phyloP scores from a whole-genome alignment of 2,329 filamentous ascomycete genomes.

The Colletotrichum tamarilloi region DNA sequence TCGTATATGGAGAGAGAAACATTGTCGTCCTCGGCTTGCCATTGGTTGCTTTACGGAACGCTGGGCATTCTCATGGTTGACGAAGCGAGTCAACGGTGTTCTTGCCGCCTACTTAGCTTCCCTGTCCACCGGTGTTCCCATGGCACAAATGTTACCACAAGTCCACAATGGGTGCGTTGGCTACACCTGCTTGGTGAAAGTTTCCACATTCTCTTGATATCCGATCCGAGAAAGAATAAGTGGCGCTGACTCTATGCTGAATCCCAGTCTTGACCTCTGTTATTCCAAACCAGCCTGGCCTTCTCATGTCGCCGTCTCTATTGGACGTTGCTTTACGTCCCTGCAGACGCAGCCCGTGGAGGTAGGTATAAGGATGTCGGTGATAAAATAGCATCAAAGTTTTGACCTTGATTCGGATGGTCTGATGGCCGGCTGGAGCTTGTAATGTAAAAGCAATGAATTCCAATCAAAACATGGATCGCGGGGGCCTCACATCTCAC shows the following conservation, averaged over 20 bases:
- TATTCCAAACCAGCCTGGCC: background rate
- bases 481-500: slow-evolving; percentile 35
- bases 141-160: background rate
- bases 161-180: background rate
- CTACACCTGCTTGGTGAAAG: background rate
- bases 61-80: background rate
- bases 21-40: background rate
- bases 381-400: background rate
- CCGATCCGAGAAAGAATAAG: background rate
- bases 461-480: slow-evolving; percentile 14
- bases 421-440: background rate
- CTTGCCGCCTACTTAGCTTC: background rate
- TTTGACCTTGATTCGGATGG: background rate
- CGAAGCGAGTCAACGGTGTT: background rate
- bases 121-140: too few species aligned
- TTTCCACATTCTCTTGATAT: background rate
- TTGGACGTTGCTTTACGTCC: background rate
- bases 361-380: background rate
- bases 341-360: background rate
- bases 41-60: background rate
- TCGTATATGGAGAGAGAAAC: background rate
- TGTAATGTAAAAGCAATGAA: background rate
- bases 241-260: background rate
- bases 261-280: background rate
- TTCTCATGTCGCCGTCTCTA: background rate